phyloP scores from a whole-genome alignment of 1,284 basidiomycete genomes.

The Sutorius eximius region DNA sequence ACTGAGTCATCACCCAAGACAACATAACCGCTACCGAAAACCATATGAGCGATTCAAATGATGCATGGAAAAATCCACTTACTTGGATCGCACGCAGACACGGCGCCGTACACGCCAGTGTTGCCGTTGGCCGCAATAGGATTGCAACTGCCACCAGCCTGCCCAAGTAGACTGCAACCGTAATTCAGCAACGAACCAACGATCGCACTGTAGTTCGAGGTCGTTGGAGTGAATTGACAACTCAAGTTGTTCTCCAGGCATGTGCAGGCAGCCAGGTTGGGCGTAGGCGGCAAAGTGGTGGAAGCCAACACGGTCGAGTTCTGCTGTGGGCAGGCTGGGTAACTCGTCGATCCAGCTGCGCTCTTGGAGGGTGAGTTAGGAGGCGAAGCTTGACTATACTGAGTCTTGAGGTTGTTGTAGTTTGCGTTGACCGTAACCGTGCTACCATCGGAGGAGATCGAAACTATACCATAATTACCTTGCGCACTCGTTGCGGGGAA shows the following conservation, averaged over 20 bases:
- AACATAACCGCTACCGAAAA: conserved; percentile 62
- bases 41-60: conserved; percentile 6
- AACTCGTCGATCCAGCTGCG: conserved; percentile 52
- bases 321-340: conserved; percentile 64
- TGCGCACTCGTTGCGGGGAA: conserved; percentile 69
- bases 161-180: conserved; percentile 70
- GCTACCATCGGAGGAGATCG: conserved; percentile 59
- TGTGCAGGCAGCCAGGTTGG: conserved; percentile 74
- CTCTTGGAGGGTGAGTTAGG: conserved; percentile 66
- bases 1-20: conserved; percentile 82
- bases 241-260: conserved; percentile 70
- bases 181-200: conserved; percentile 70
- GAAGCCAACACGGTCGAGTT: conserved; percentile 65
- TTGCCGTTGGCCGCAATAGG: conserved; percentile 74
- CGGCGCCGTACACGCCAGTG: conserved; percentile 72
- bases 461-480: conserved; percentile 85
- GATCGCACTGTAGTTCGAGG: conserved; percentile 62
- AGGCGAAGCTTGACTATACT: conserved; percentile 59
- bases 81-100: conserved; percentile 77
- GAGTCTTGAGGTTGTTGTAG: conserved; percentile 62
- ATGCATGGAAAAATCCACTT: conserved; percentile 33
- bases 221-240: conserved; percentile 69
- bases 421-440: conserved; percentile 67
- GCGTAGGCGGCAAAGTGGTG: conserved; percentile 77
- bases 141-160: conserved; percentile 59